Evolutionary conservation across 2,329 filamentous ascomycete genomes (phyloP), one percentile per base, ranked within the genome.

Genomic region (Sporothrix inflata): DNA sequence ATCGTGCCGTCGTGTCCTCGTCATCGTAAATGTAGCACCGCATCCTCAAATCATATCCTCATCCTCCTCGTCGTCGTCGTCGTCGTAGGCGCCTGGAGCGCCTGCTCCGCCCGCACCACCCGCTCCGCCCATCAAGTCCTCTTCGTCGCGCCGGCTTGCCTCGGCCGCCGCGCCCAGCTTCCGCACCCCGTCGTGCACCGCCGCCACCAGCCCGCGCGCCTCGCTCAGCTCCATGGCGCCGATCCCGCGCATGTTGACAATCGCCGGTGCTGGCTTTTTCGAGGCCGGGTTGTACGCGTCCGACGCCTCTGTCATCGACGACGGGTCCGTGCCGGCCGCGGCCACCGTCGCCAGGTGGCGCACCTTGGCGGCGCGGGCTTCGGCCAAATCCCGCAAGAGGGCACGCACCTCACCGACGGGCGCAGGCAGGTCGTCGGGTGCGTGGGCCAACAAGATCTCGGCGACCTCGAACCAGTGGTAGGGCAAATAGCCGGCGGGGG

Each of bases 401-500:
- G 91, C 88, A 7, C 94, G 85, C 8, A 97, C 90, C 75, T 90
- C 89, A 75, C 94, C 91, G 1, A 92, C 86, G 0, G 91, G 74
- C 85, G 47, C 88, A 77, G 78, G 87, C 67, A 98, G 87, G 80
- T 98, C 94, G 80, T 98, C 94, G 34, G 89, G 87, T 4, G 94
- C 94, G 71, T 93, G 91, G 63, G 94, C 92, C 1, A 99, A 87
- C 61, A 99, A 84, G 79, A 97, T 90, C 81, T 97, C 94, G 21
- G 92, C 91, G 9, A 98, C 83, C 82, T 98, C 96, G 55, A 97
- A 87, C 94, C 95, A 99, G 83, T 98, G 95, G 79, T 97, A 98
- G 0, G 96, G 96, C 42, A 99, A 84, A 16, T 90, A 89, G 53
- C 90, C 89, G 0, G 89, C 83, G 9, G 91, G 89, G 1, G 91